Conservation (phyloP, 1,284 basidiomycete species). For the Schizopora paradoxa region DNA sequence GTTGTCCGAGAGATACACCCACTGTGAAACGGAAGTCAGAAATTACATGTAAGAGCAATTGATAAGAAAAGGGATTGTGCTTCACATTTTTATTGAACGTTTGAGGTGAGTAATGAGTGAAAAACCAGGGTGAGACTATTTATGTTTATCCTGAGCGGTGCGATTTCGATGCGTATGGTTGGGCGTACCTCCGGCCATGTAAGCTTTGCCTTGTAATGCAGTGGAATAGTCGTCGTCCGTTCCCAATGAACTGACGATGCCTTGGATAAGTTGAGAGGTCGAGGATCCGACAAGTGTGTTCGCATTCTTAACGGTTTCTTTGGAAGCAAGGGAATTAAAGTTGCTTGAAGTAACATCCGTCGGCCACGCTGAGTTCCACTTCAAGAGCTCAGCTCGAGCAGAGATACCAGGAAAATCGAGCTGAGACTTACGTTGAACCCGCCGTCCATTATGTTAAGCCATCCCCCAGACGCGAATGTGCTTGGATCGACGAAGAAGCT, state of each 20-base stretch:
- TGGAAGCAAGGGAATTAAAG: constrained; percentile 27
- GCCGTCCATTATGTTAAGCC: constrained; percentile 46
- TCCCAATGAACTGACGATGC: constrained; percentile 41
- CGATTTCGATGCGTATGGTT: neutral
- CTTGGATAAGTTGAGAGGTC: constrained; percentile 30
- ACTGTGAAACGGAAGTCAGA: constrained; percentile 29
- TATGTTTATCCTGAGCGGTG: neutral
- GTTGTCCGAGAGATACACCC: constrained; percentile 62
- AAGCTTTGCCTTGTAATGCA: constrained; percentile 32
- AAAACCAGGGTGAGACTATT: constrained; percentile 68
- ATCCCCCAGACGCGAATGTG: constrained; percentile 31
- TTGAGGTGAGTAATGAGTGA: constrained; percentile 64
- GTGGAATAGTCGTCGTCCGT: constrained; percentile 43
- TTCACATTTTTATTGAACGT: constrained; percentile 79
- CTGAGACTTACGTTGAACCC: constrained; percentile 47
- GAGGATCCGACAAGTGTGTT: constrained; percentile 17
- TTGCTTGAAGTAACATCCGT: constrained; percentile 44
- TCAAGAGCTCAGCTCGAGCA: constrained; percentile 4
- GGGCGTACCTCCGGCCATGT: constrained; percentile 36
- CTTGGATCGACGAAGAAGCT: constrained; percentile 59
- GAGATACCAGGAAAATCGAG: neutral
- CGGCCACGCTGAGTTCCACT: constrained; percentile 71
- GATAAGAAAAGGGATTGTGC: constrained; percentile 20
- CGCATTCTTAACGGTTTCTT: constrained; percentile 24
- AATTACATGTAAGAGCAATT: constrained; percentile 15